Evolutionary conservation across 75 land plant species (phyloP).

Genomic region (Isoetes taiwanensis): DNA sequence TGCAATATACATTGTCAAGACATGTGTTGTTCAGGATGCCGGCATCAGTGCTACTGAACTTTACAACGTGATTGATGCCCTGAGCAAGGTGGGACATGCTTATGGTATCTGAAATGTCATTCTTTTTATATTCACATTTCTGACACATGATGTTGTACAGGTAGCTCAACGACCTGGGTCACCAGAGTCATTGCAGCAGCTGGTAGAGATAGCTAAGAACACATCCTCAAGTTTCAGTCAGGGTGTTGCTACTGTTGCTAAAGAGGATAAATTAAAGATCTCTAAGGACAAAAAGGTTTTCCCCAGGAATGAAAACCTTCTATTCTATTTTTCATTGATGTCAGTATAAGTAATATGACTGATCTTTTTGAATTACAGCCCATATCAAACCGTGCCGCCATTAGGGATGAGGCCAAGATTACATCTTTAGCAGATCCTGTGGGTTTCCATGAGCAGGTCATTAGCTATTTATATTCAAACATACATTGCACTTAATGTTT

Average conservation of each 20-base stretch:
- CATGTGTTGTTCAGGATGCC: conserved; percentile 48
- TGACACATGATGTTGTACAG: conserved; percentile 22
- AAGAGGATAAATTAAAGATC: conserved; percentile 53
- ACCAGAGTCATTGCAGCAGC: conserved; percentile 77
- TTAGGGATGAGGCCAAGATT: conserved; percentile 41
- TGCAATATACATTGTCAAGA: conserved; percentile 67
- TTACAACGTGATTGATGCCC: conserved; percentile 68
- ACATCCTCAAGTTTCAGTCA: conserved; percentile 16
- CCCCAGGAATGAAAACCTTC: not conserved
- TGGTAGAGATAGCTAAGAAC: conserved; percentile 65
- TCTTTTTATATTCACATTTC: not conserved
- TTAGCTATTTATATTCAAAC: not conserved
- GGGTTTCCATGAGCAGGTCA: conserved; percentile 80
- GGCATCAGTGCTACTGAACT: conserved; percentile 63
- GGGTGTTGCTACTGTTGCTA: conserved; percentile 22
- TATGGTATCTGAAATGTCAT: not conserved
- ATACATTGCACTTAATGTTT: not conserved
- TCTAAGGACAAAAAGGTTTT: conserved; percentile 69
- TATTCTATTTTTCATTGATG: conserved; percentile 1
- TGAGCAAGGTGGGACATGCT: conserved; percentile 46
- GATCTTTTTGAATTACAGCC: conserved; percentile 22
- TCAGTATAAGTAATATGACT: not conserved
- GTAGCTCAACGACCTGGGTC: conserved; percentile 76
- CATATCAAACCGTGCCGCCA: conserved; percentile 24
- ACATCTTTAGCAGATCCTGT: conserved; percentile 37